Percentiles rank a stretch among this genome's conserved stretches.
phyloP scores from a whole-genome alignment of 139 green algal genomes.

The Volvox africanus region DNA sequence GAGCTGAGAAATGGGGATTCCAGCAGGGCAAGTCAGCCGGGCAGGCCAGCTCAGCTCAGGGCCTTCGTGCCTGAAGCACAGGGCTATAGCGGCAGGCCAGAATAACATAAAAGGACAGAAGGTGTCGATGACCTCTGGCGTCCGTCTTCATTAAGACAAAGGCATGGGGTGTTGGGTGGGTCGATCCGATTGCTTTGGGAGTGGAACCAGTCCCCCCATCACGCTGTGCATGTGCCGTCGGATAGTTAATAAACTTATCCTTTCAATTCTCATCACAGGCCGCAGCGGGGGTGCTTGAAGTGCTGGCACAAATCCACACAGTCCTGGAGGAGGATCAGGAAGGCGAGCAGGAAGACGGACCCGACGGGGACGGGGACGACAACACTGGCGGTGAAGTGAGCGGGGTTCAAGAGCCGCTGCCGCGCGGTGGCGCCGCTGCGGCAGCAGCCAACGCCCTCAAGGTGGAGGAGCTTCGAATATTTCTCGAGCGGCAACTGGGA shows the following conservation, averaged over 20 bases:
- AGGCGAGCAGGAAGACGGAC: neutral
- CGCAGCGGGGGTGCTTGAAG: conserved; percentile 46
- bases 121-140: too few relatives aligned
- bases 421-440: neutral
- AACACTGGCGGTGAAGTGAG: neutral
- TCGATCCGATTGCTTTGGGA: too few relatives aligned
- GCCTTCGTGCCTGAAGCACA: too few relatives aligned
- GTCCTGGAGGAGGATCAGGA: conserved; percentile 31
- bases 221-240: too few relatives aligned
- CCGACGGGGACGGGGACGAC: conserved; percentile 2
- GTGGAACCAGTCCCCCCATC: too few relatives aligned
- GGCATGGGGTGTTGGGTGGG: too few relatives aligned
- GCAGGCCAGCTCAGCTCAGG: too few relatives aligned
- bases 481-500: conserved; percentile 71
- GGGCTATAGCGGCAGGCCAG: too few relatives aligned
- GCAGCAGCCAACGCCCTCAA: conserved; percentile 37
- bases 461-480: conserved; percentile 58
- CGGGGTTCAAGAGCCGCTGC: neutral
- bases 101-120: too few relatives aligned
- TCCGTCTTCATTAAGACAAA: too few relatives aligned
- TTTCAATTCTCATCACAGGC: neutral
- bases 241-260: neutral
- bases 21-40: too few relatives aligned
- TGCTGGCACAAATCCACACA: conserved; percentile 54
- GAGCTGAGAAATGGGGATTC: neutral